Conservation (phyloP, 257 asterid genomes). For the Solanum pennellii region DNA sequence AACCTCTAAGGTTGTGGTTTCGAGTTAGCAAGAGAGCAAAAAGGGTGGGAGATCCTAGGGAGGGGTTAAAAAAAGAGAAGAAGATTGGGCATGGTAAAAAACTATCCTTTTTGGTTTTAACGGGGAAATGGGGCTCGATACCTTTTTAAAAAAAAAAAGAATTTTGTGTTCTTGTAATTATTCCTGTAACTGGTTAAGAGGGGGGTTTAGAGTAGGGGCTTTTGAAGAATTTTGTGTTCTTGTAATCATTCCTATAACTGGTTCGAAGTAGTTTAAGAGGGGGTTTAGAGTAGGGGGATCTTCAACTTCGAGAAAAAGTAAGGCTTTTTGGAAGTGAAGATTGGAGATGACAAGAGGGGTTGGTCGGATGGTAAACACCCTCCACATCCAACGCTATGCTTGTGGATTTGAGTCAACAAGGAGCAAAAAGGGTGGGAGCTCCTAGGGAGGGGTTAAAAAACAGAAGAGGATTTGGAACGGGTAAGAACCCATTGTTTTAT, state of each 20-base stretch:
- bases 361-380: neutral
- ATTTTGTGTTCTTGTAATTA: neutral
- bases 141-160: rapidly evolving
- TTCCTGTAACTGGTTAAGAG: neutral
- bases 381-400: neutral
- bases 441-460: neutral
- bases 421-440: neutral
- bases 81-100: neutral
- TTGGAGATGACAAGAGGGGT: neutral
- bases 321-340: neutral
- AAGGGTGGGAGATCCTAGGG: neutral
- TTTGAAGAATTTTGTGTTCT: neutral
- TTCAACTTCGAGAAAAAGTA: neutral
- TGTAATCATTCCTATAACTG: neutral
- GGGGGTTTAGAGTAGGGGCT: neutral
- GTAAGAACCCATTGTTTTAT: neutral
- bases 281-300: neutral
- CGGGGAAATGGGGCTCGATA: neutral
- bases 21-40: neutral
- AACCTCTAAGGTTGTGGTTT: neutral
- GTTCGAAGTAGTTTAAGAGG: neutral
- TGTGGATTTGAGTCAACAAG: neutral
- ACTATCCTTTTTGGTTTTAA: neutral
- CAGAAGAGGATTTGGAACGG: neutral
- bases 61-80: neutral